These are phyloP conservation scores for Berkeleyomyces basicola DNA, from an alignment of 2,329 filamentous ascomycete genomes.

Conservation along the genomic window DNA sequence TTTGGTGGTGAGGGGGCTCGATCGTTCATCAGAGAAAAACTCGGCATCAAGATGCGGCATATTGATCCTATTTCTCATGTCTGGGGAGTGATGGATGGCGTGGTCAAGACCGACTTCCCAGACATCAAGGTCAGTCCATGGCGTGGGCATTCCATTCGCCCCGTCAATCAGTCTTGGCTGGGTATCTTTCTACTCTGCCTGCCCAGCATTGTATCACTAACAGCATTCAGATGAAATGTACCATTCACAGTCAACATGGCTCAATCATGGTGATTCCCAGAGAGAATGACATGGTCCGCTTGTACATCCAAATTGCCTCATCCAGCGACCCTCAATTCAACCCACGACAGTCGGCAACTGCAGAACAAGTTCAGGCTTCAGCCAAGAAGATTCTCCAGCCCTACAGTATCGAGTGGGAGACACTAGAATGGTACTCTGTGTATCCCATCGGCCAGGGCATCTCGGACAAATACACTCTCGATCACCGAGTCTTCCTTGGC, in stretches of 20 bases:
- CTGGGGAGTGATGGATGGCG: slow-evolving; percentile 62
- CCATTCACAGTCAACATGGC: slow-evolving; percentile 56
- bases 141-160: background rate
- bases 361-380: slow-evolving; percentile 44
- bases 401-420: slow-evolving; percentile 50
- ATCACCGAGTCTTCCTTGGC: slow-evolving; percentile 55
- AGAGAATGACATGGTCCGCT: slow-evolving; percentile 44
- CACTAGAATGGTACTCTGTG: slow-evolving; percentile 57
- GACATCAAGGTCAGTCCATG: slow-evolving; percentile 46
- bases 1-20: slow-evolving; percentile 56
- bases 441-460: slow-evolving; percentile 65
- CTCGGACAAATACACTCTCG: slow-evolving; percentile 47
- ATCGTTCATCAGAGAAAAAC: slow-evolving; percentile 45
- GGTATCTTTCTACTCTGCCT: background rate
- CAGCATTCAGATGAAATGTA: slow-evolving; percentile 46
- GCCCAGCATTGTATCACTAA: slow-evolving; percentile 26
- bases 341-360: slow-evolving; percentile 45
- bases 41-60: slow-evolving; percentile 54
- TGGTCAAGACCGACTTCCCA: slow-evolving; percentile 56
- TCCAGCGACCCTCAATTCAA: slow-evolving; percentile 45
- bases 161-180: background rate
- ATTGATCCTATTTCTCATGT: slow-evolving; percentile 55
- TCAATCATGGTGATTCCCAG: slow-evolving; percentile 67
- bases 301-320: slow-evolving; percentile 52
- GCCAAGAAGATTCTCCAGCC: slow-evolving; percentile 50